A percentile compares a stretch with the other conserved stretches of the same genome.
Evolutionary conservation across 176 grass and related monocot genomes (phyloP).

Genomic region (Carex kokanica): DNA sequence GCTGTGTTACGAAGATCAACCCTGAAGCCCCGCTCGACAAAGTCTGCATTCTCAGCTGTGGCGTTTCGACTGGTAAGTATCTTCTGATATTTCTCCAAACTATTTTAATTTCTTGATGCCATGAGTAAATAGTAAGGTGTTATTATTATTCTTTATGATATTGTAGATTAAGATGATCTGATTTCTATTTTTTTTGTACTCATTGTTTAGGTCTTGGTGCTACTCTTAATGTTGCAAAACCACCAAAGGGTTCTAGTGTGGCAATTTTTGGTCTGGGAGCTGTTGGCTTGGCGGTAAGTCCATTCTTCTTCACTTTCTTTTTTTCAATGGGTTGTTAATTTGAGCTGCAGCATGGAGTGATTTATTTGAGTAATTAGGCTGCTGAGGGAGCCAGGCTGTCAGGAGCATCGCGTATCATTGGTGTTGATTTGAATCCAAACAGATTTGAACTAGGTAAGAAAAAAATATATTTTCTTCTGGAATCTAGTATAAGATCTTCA

Average conservation of each 20-base stretch:
- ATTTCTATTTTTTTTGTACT: neutral
- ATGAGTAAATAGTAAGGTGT: neutral
- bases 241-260: conserved; percentile 48
- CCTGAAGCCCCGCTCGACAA: conserved; percentile 66
- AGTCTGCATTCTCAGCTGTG: conserved; percentile 80
- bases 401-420: conserved; percentile 79
- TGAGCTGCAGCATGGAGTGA: neutral
- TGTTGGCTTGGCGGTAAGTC: conserved; percentile 76
- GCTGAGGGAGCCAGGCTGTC: conserved; percentile 74
- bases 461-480: neutral
- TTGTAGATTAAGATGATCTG: neutral
- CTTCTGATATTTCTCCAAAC: neutral
- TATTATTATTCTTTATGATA: neutral
- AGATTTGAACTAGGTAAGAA: conserved; percentile 64
- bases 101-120: neutral
- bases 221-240: conserved; percentile 79
- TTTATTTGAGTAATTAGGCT: conserved; percentile 41
- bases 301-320: neutral
- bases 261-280: conserved; percentile 85
- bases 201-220: conserved; percentile 54
- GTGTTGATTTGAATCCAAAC: conserved; percentile 68
- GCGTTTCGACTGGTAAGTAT: conserved; percentile 65
- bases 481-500: neutral
- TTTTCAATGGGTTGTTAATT: neutral
- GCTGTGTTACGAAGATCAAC: conserved; percentile 79